A percentile compares a stretch with the other conserved stretches of the same genome.
These are phyloP conservation scores for Nematocida minor DNA, from an alignment of 371 early-diverging fungal genomes.

Conservation along the genomic window DNA sequence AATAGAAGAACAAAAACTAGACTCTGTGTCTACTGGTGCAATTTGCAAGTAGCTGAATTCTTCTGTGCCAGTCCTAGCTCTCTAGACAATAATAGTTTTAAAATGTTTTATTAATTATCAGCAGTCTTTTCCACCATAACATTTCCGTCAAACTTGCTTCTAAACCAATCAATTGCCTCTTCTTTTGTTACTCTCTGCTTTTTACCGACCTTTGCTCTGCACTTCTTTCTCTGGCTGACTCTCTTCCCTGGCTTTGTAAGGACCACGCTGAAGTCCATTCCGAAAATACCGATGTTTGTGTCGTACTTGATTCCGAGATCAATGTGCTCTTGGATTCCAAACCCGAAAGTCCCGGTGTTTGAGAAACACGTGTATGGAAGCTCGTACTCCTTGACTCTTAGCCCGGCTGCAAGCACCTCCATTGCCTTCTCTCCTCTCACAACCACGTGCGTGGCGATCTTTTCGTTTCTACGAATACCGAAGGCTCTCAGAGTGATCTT, in stretches of 20 bases:
- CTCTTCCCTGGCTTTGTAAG: slow-evolving; percentile 93
- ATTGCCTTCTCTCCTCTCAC: slow-evolving; percentile 87
- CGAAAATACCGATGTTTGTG: slow-evolving; percentile 79
- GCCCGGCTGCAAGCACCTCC: slow-evolving; percentile 93
- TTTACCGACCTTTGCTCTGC: slow-evolving; percentile 75
- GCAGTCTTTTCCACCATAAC: slow-evolving; percentile 35
- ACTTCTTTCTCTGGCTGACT: slow-evolving; percentile 86
- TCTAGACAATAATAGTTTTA: too few relatives aligned
- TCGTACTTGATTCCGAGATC: slow-evolving; percentile 99
- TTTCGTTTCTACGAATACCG: slow-evolving; percentile 99
- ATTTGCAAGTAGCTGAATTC: too few relatives aligned
- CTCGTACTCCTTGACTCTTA: slow-evolving; percentile 99
- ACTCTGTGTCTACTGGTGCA: too few relatives aligned
- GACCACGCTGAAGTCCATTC: slow-evolving; percentile 91
- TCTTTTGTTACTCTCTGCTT: slow-evolving; percentile 83
- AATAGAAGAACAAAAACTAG: too few relatives aligned
- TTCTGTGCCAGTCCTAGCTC: not conserved
- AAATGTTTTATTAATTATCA: slow-evolving; percentile 13
- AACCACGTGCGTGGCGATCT: slow-evolving; percentile 96
- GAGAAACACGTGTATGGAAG: slow-evolving; percentile 86
- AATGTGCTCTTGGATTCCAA: slow-evolving; percentile 99
- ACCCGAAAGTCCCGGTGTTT: slow-evolving; percentile 95
- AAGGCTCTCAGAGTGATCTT: slow-evolving; percentile 98
- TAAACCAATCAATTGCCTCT: slow-evolving; percentile 71
- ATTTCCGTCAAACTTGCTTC: slow-evolving; percentile 63